A percentile compares a stretch with the other conserved stretches of the same genome.
Conservation (phyloP, 139 green algal genomes). For the Chlamydomonas sphaeroides region DNA sequence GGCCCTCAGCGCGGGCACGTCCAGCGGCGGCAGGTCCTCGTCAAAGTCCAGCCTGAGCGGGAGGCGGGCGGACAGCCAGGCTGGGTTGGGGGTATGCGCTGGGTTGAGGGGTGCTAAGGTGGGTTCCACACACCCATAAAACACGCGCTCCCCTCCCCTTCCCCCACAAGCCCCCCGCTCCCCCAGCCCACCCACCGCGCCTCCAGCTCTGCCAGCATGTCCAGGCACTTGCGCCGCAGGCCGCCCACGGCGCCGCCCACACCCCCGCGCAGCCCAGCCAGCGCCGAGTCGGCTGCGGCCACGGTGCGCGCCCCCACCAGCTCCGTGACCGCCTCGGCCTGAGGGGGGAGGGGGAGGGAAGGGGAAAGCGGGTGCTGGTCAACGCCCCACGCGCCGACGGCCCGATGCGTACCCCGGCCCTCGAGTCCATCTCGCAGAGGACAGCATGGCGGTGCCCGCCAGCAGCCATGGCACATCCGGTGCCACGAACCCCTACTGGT, state of each 20-base stretch:
- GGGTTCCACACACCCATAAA: too few species aligned
- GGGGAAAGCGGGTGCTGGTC: too few species aligned
- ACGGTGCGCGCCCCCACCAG: conserved; percentile 85
- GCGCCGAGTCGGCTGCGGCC: conserved; percentile 87
- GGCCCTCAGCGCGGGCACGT: conserved; percentile 56
- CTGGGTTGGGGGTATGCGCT: too few species aligned
- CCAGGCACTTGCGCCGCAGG: conserved; percentile 71
- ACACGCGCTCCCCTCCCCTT: too few species aligned
- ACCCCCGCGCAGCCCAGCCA: conserved; percentile 83
- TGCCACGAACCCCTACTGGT: too few species aligned
- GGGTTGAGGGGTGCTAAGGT: too few species aligned
- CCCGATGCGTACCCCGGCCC: too few species aligned
- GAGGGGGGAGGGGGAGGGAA: neutral
- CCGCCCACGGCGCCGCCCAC: conserved; percentile 69
- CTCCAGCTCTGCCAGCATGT: conserved; percentile 91
- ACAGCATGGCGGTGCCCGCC: too few species aligned
- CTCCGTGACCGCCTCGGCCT: conserved; percentile 90
- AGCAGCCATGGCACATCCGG: too few species aligned
- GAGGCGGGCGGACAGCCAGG: too few species aligned
- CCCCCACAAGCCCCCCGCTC: neutral
- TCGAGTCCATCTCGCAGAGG: too few species aligned
- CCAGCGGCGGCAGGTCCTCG: conserved; percentile 90
- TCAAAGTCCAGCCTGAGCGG: conserved; percentile 88
- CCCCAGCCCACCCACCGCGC: conserved; percentile 41
- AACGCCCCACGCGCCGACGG: too few species aligned